Percentiles rank a stretch among this genome's conserved stretches.
Evolutionary conservation across 352 stramenopile genomes (phyloP).

Genomic region (Globisporangium okanoganense): DNA sequence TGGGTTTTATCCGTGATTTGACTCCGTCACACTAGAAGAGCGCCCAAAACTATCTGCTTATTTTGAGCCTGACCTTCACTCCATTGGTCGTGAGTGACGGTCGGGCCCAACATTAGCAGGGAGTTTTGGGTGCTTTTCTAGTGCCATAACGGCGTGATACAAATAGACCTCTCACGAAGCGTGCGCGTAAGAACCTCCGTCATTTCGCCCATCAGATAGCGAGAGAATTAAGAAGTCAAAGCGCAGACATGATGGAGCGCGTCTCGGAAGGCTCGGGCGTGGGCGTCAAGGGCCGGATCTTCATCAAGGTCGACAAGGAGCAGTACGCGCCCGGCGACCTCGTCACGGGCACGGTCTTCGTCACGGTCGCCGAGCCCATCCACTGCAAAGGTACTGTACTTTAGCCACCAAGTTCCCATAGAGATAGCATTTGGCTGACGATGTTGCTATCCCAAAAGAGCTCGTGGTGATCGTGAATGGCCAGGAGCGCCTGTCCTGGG

Average conservation of each 20-base stretch:
- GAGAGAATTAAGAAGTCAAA: neutral
- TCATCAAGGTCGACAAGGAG: constrained; percentile 19
- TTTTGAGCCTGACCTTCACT: no score
- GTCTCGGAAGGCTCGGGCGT: constrained; percentile 15
- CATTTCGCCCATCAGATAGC: neutral
- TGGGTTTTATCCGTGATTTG: no score
- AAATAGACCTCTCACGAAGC: neutral
- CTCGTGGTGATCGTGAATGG: constrained; percentile 15
- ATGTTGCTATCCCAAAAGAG: constrained; percentile 5
- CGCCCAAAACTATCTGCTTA: no score
- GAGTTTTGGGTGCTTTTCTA: no score
- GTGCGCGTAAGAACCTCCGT: neutral
- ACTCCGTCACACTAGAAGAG: no score
- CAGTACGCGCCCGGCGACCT: constrained; percentile 14
- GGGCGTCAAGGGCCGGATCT: constrained; percentile 13
- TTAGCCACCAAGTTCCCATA: neutral
- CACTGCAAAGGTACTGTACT: constrained; percentile 8
- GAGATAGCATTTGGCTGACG: neutral
- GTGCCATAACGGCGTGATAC: neutral
- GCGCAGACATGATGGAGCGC: constrained; percentile 6
- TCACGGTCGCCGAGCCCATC: constrained; percentile 12
- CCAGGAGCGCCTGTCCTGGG: constrained; percentile 14
- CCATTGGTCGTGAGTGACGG: no score
- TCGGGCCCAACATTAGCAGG: no score
- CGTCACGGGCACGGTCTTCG: constrained; percentile 10